These are phyloP conservation scores for Rhizopogon salebrosus DNA, from an alignment of 768 basidiomycete genomes.

Conservation along the genomic window DNA sequence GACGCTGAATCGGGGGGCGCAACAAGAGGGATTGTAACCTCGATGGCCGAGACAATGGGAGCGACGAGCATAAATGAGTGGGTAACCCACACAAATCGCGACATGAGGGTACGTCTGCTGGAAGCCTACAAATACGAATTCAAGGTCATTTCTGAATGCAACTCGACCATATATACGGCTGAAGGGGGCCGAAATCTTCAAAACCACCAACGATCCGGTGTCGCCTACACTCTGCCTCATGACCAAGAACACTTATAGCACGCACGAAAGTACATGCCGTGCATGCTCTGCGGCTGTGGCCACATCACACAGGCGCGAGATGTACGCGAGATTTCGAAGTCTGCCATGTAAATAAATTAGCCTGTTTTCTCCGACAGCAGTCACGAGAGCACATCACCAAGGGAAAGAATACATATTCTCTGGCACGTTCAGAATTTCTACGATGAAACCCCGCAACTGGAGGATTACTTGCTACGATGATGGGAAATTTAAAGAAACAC, in stretches of 20 bases:
- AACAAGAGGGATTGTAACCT: slow-evolving; percentile 36
- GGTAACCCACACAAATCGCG: neutral
- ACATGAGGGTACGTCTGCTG: slow-evolving; percentile 1
- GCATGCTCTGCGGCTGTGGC: neutral
- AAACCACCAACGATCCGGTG: neutral
- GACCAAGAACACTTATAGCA: slow-evolving; percentile 1
- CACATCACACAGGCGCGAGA: neutral
- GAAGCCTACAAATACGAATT: neutral
- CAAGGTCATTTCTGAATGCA: neutral
- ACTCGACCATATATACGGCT: neutral
- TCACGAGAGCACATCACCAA: neutral
- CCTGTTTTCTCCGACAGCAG: neutral
- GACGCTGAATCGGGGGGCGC: slow-evolving; percentile 30
- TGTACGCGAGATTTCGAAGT: neutral
- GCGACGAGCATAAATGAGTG: neutral
- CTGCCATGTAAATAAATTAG: neutral
- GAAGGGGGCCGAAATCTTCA: neutral
- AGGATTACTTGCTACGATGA: no score
- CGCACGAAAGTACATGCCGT: neutral
- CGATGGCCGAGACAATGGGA: slow-evolving; percentile 5
- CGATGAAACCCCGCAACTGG: neutral
- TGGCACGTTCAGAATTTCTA: neutral
- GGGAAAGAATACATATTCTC: neutral
- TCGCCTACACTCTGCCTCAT: neutral
- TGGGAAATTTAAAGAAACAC: no score